phyloP scores from a whole-genome alignment of 2,329 filamentous ascomycete genomes.

The Emydomyces testavorans region DNA sequence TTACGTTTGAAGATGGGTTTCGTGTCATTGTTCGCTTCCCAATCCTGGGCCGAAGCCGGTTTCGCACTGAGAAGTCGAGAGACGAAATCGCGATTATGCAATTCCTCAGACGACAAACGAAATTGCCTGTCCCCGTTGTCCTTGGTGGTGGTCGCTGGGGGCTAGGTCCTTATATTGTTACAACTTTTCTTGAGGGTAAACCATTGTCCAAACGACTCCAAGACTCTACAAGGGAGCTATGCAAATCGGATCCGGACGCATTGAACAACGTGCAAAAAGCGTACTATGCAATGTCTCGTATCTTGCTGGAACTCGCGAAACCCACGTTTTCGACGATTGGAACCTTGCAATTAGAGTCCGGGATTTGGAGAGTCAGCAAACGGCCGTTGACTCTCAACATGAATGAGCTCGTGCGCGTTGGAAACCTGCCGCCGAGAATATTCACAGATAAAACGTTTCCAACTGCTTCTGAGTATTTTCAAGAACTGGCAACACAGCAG shows the following conservation, averaged over 20 bases:
- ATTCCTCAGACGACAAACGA: not conserved
- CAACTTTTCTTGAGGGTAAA: conserved; percentile 21
- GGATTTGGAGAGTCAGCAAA: conserved; percentile 9
- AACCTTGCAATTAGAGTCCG: conserved; percentile 1
- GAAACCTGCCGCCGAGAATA: conserved; percentile 11
- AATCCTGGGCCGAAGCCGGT: conserved; percentile 3
- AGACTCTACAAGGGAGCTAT: conserved; percentile 6
- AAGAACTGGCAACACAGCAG: conserved; percentile 12
- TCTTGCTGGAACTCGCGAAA: conserved; percentile 16
- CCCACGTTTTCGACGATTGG: conserved; percentile 17
- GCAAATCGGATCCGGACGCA: conserved; percentile 13
- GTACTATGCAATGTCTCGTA: conserved; percentile 17
- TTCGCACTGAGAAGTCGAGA: conserved; percentile 5
- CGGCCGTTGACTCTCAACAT: conserved; percentile 14
- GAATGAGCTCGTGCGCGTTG: conserved; percentile 15
- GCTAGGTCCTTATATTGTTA: conserved; percentile 22
- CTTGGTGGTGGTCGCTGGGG: conserved; percentile 17
- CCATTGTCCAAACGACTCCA: conserved; percentile 14
- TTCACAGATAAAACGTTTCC: conserved; percentile 6
- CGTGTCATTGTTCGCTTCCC: conserved; percentile 11
- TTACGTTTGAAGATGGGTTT: conserved; percentile 13
- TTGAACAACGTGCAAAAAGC: conserved; percentile 11
- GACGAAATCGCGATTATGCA: not conserved
- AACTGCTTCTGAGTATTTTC: conserved; percentile 13
- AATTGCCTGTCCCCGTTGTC: not conserved